A percentile compares a stretch with the other conserved stretches of the same genome.
phyloP scores from a whole-genome alignment of 371 early-diverging fungal genomes.

The Dichotomocladium elegans region DNA sequence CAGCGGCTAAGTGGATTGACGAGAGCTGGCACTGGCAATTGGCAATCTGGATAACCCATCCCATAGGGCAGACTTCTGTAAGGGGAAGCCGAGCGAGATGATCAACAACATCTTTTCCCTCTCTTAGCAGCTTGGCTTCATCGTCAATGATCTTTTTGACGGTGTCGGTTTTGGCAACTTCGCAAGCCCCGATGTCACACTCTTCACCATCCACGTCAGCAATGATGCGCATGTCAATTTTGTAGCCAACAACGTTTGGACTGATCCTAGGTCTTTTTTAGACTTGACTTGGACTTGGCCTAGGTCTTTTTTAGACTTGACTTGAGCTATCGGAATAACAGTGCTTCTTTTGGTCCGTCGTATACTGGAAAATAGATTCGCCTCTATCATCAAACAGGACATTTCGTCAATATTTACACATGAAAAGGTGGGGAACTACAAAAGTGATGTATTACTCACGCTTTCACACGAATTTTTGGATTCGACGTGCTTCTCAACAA shows the following conservation, averaged over 20 bases:
- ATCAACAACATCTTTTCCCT: background rate
- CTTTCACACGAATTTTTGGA: background rate
- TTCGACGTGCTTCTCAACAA: background rate
- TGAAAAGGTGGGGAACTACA: background rate
- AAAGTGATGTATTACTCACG: background rate
- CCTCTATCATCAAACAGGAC: background rate
- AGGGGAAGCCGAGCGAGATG: background rate
- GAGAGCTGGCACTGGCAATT: background rate
- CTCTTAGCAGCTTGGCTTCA: background rate
- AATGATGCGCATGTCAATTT: background rate
- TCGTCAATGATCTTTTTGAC: constrained; percentile 1
- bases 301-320: too few species aligned
- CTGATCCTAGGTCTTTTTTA: too few species aligned
- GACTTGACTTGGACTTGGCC: too few species aligned
- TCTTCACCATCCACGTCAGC: background rate
- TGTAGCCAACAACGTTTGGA: background rate
- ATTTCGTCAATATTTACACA: background rate
- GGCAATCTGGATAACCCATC: background rate
- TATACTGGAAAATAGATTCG: background rate
- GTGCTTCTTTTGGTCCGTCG: background rate
- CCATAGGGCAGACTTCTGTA: background rate
- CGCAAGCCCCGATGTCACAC: background rate
- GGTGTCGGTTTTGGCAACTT: background rate
- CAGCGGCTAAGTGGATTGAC: background rate
- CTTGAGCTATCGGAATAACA: background rate